Evolutionary conservation across 805 yeast genomes (phyloP), one percentile per base, ranked within the genome.

Genomic region (Spathaspora gorwiae): DNA sequence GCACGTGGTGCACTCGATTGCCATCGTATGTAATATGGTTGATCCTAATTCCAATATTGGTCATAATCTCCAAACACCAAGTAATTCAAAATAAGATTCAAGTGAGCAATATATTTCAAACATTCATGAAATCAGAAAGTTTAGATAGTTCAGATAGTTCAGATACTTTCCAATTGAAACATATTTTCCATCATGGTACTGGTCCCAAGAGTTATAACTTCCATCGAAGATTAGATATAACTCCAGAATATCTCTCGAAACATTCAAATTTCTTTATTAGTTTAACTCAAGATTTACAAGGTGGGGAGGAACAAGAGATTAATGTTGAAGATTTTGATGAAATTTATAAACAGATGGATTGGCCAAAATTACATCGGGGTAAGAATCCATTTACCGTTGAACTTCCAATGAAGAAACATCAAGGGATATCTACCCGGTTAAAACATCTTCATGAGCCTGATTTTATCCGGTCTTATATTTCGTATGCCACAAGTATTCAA

Each of bases 401-500:
- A 35, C 57, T 74, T 7, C 67, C 71, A 7, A 52, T 66, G 11
- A 56, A 49, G 40, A 45, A 54, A 19, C 37, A 60, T 6, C 31
- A 45, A 2, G 34, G 50, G 14, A 56, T 47, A 14, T 59, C 58
- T 15, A 54, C 44, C 27, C 54, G 75, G 37, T 55, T 71, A 14
- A 57, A 56, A 39, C 66, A 70, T 36, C 61, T 75, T 29, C 72
- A 70, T 53, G 58, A 61, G 38, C 90, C 90, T 0, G 80, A 78
- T 37, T 79, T 76, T 56, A 67, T 87, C 46, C 90, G 85, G 56
- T 73, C 84, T 2, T 86, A 83, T 58, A 60, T 87, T 39, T 72
- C 76, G 13, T 81, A 75, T 59, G 82, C 88, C 0, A 59, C 73
- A 43, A 61, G 65, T 11, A 72, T 66, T 15, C 62, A 57, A 48